Evolutionary conservation across 1,284 basidiomycete genomes (phyloP).

Genomic region (Anthracocystis setariae): DNA sequence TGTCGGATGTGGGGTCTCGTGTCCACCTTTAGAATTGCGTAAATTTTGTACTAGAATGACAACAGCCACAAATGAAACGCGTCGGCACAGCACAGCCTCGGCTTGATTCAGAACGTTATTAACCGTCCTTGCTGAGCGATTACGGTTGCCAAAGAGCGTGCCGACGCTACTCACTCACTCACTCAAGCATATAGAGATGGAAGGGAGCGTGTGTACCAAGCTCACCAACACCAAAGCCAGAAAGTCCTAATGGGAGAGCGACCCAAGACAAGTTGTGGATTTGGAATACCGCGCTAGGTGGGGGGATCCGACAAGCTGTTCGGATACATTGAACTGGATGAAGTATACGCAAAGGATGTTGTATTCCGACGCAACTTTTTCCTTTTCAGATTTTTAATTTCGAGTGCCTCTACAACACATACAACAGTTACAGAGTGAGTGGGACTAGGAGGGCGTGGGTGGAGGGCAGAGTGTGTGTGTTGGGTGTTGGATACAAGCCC

Average conservation of each 20-base stretch:
- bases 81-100: constrained; percentile 17
- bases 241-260: not conserved
- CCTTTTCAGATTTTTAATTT: not conserved
- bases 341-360: not conserved
- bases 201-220: too few relatives aligned
- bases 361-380: constrained; percentile 1
- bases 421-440: too few relatives aligned
- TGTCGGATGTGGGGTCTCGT: constrained; percentile 36
- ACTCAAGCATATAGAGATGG: too few relatives aligned
- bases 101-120: not conserved
- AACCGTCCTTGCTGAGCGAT: not conserved
- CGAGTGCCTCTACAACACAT: too few relatives aligned
- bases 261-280: too few relatives aligned
- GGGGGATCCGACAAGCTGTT: constrained; percentile 16
- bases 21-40: constrained; percentile 17
- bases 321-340: constrained; percentile 5
- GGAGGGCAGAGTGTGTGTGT: constrained; percentile 19
- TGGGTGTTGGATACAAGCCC: constrained; percentile 4
- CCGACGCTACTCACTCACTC: too few relatives aligned
- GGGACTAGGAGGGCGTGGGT: constrained; percentile 14
- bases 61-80: not conserved
- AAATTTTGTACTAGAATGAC: constrained; percentile 3
- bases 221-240: too few relatives aligned
- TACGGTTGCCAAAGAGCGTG: not conserved
- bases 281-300: too few relatives aligned